Base-by-base conservation (phyloP, 2,329 filamentous ascomycete species). In the Aspergillus transmontanensis region DNA sequence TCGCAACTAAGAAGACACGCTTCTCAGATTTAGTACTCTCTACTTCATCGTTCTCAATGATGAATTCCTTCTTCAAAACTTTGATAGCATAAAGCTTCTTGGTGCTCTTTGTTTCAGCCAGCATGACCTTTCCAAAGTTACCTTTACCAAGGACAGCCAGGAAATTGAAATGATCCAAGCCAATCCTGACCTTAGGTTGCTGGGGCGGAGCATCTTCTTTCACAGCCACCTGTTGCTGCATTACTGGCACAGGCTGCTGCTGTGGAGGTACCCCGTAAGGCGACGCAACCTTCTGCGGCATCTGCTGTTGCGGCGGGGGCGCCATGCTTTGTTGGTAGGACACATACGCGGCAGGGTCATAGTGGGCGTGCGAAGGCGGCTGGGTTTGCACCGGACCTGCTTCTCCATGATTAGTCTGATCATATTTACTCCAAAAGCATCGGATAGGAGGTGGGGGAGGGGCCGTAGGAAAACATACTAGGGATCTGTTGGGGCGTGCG, bases 81-180 rank as follows among this genome's bases (percentile, higher is more conserved):
- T 99, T 99, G 80, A 99, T 99, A 62, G 95, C 95, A 77, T 98
- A 99, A 9, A 99, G 84, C 78, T 94, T 91, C 79, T 94, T 92
- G 11, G 91, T 89, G 60, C 89, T 89, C 84, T 99, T 99, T 1
- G 95, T 97, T 81, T 99, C 96, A 2, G 95, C 95, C 78, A 99
- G 84, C 95, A 99, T 99, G 81, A 99, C 95, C 81, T 99, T 99
- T 78, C 95, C 95, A 76, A 99, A 99, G 81, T 99, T 99, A 82
- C 95, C 95, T 81, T 99, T 99, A 75, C 95, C 95, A 68, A 99
- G 87, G 59, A 99, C 95, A 68, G 96, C 94, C 68, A 99, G 85
- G 86, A 99, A 99, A 78, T 99, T 99, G 85, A 99, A 99, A 80
- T 99, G 94, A 76, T 99, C 96, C 53, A 99, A 84, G 21, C 95